Evolutionary conservation across 768 basidiomycete species (phyloP).

Genomic region (Russula sp.): DNA sequence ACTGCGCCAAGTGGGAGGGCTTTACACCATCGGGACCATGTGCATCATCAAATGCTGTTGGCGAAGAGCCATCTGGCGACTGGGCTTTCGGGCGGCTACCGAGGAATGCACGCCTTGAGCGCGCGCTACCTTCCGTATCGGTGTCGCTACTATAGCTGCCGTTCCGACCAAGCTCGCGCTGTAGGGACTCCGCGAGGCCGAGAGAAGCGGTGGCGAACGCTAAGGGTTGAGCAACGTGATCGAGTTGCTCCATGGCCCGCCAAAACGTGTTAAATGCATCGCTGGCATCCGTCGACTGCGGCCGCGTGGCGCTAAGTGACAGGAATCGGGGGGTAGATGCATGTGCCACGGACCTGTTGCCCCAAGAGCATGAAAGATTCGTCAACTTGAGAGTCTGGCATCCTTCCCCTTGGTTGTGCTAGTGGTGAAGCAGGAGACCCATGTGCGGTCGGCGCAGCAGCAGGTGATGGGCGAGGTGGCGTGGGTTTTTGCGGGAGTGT

Average conservation of each 20-base stretch:
- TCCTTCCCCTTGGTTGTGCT: constrained; percentile 44
- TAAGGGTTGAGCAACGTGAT: constrained; percentile 75
- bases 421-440: constrained; percentile 41
- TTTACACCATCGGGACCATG: constrained; percentile 16
- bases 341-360: constrained; percentile 51
- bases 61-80: constrained; percentile 28
- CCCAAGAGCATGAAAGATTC: constrained; percentile 88
- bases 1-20: constrained; percentile 17
- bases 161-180: constrained; percentile 37
- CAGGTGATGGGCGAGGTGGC: constrained; percentile 27
- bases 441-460: constrained; percentile 25
- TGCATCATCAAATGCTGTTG: constrained; percentile 24
- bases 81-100: constrained; percentile 29
- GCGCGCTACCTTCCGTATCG: constrained; percentile 53
- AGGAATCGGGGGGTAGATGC: neutral
- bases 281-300: constrained; percentile 50
- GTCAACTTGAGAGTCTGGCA: constrained; percentile 49
- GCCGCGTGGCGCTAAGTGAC: constrained; percentile 6
- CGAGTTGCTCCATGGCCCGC: constrained; percentile 82
- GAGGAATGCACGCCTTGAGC: constrained; percentile 45
- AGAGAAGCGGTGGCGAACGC: constrained; percentile 82
- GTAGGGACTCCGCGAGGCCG: constrained; percentile 36
- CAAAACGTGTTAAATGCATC: constrained; percentile 89
- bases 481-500: constrained; percentile 56
- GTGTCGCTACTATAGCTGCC: constrained; percentile 58